Percentiles rank a stretch among this genome's conserved stretches.
Conservation (phyloP, 306 rosid genomes). For the Citrullus mucosospermus region DNA sequence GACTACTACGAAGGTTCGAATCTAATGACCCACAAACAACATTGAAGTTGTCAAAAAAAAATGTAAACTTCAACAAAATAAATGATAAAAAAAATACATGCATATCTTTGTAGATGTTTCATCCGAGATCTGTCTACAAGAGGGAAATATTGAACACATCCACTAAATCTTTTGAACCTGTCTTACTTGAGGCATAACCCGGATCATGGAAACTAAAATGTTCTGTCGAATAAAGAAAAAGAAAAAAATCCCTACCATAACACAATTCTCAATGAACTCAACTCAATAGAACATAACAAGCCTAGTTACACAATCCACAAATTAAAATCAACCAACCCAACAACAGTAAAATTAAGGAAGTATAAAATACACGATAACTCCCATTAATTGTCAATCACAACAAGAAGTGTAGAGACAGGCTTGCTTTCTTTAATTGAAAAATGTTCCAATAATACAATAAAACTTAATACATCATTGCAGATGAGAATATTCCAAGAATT, state of each 20-base stretch:
- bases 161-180: not conserved
- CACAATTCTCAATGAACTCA: not conserved
- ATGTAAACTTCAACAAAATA: not conserved
- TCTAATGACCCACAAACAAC: not conserved
- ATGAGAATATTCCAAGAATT: not conserved
- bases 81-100: not conserved
- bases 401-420: not conserved
- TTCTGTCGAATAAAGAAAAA: not conserved
- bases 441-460: not conserved
- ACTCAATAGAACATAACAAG: not conserved
- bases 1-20: not conserved
- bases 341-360: not conserved
- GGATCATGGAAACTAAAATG: not conserved
- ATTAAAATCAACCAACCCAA: not conserved
- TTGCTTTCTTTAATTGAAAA: not conserved
- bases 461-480: not conserved
- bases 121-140: not conserved
- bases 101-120: not conserved
- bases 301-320: not conserved
- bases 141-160: not conserved
- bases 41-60: not conserved
- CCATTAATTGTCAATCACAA: not conserved
- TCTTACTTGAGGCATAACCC: not conserved
- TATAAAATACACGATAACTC: not conserved
- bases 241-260: not conserved